These are phyloP conservation scores for Leccinum rimulosum DNA, from an alignment of 768 basidiomycete genomes.

Conservation along the genomic window DNA sequence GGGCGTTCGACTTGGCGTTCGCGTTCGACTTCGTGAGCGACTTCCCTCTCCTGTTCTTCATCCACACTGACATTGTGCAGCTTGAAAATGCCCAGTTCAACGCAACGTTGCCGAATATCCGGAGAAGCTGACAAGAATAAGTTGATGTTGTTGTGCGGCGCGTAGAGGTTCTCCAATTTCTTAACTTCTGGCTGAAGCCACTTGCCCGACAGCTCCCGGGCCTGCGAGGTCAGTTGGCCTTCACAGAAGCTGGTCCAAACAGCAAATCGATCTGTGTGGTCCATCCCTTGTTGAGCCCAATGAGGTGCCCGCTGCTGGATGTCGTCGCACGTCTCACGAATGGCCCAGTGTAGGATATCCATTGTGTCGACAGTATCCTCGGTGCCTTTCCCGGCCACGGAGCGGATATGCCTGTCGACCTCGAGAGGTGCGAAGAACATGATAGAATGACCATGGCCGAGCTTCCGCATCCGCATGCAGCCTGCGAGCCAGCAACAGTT, in stretches of 20 bases:
- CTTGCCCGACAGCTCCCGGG: background rate
- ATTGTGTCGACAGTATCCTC: conserved; percentile 11
- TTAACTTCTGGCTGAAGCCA: conserved; percentile 44
- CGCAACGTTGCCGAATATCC: conserved; percentile 26
- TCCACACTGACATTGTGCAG: conserved; percentile 24
- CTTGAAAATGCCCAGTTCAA: conserved; percentile 25
- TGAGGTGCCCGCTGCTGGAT: conserved; percentile 38
- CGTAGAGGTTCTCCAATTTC: conserved; percentile 36
- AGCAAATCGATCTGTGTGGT: conserved; percentile 29
- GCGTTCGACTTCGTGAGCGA: conserved; percentile 32
- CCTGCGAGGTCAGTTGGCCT: background rate
- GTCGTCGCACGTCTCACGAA: conserved; percentile 41
- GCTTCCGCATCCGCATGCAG: conserved; percentile 52
- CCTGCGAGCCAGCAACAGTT: conserved; percentile 12
- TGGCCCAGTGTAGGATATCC: conserved; percentile 47
- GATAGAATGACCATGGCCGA: conserved; percentile 44
- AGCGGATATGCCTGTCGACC: conserved; percentile 37
- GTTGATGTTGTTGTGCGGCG: conserved; percentile 4
- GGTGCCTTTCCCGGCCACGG: conserved; percentile 9
- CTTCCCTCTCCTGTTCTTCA: conserved; percentile 48
- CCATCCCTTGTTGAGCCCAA: conserved; percentile 43
- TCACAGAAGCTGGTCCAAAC: conserved; percentile 19
- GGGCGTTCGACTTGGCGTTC: background rate
- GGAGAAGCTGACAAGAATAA: conserved; percentile 1
- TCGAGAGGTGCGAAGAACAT: conserved; percentile 45